Percentiles rank a stretch among this genome's conserved stretches.
Conservation (phyloP, 1,284 basidiomycete genomes). For the Ustilago shanxiensis region DNA sequence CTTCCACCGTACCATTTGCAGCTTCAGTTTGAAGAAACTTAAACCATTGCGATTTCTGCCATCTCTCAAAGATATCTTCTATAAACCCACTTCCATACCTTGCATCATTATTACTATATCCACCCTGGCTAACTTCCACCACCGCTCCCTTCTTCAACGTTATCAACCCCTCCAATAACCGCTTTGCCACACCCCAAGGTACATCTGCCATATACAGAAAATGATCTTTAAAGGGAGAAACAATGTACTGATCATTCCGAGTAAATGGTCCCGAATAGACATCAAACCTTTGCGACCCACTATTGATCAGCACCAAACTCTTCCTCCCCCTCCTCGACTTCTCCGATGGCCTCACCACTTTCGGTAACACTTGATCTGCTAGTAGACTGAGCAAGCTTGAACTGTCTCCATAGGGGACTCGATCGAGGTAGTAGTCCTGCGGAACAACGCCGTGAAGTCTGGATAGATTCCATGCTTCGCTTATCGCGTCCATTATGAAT, state of each 20-base stretch:
- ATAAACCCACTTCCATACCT: slow-evolving; percentile 39
- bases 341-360: slow-evolving; percentile 63
- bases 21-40: slow-evolving; percentile 38
- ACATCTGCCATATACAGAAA: slow-evolving; percentile 66
- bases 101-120: slow-evolving; percentile 38
- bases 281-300: slow-evolving; percentile 66
- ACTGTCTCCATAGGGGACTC: slow-evolving; percentile 53
- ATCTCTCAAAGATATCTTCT: slow-evolving; percentile 46
- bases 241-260: slow-evolving; percentile 68
- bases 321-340: slow-evolving; percentile 41
- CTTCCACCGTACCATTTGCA: no score
- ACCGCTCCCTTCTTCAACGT: slow-evolving; percentile 50
- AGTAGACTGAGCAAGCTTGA: slow-evolving; percentile 62
- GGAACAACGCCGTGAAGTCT: slow-evolving; percentile 62
- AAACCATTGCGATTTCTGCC: slow-evolving; percentile 55
- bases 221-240: slow-evolving; percentile 63
- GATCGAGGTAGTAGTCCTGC: slow-evolving; percentile 67
- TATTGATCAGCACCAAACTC: slow-evolving; percentile 66
- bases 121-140: slow-evolving; percentile 44
- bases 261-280: slow-evolving; percentile 64
- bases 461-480: slow-evolving; percentile 62
- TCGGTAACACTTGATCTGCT: slow-evolving; percentile 59
- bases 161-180: slow-evolving; percentile 47
- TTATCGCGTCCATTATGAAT: slow-evolving; percentile 61
- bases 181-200: slow-evolving; percentile 55